Percentiles rank a stretch among this genome's conserved stretches.
Evolutionary conservation across 805 yeast genomes (phyloP).

Genomic region (Alloascoidea africana): DNA sequence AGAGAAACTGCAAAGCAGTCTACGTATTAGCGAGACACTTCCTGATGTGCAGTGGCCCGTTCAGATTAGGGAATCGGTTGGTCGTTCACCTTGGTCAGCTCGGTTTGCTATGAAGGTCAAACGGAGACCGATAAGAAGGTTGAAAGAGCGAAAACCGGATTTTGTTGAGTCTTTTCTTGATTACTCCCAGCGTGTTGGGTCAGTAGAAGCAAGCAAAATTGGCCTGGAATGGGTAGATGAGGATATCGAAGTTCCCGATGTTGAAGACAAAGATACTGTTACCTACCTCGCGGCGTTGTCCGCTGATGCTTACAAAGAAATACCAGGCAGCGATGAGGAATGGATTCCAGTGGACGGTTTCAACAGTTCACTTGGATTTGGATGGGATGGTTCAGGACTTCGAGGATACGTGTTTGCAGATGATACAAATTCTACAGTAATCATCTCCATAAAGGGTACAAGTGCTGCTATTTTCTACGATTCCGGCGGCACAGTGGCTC

Average conservation of each 20-base stretch:
- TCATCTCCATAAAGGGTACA: constrained; percentile 83
- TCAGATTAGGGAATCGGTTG: constrained; percentile 8
- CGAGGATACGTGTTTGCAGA: constrained; percentile 83
- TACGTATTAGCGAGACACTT: constrained; percentile 26
- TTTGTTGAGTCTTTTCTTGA: constrained; percentile 51
- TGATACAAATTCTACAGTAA: constrained; percentile 37
- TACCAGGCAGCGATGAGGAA: constrained; percentile 80
- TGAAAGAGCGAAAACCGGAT: constrained; percentile 37
- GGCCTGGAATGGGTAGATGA: constrained; percentile 51
- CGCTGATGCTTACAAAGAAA: constrained; percentile 76
- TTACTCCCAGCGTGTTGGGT: constrained; percentile 23
- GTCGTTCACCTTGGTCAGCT: constrained; percentile 2
- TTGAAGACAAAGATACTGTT: constrained; percentile 60
- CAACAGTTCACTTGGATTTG: constrained; percentile 44
- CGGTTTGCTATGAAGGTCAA: constrained; percentile 4
- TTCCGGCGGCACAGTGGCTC: constrained; percentile 55
- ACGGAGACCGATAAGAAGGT: constrained; percentile 17
- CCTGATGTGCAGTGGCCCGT: constrained; percentile 14
- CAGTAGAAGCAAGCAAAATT: not conserved
- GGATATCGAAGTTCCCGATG: constrained; percentile 48
- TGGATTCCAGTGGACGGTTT: constrained; percentile 33
- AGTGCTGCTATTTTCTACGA: constrained; percentile 53
- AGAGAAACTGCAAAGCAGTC: constrained; percentile 11
- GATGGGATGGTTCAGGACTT: constrained; percentile 78
- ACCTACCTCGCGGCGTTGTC: constrained; percentile 71